Percentiles rank a stretch among this genome's conserved stretches.
Evolutionary conservation across 2,329 filamentous ascomycete genomes (phyloP).

Genomic region (Sclerotinia borealis): DNA sequence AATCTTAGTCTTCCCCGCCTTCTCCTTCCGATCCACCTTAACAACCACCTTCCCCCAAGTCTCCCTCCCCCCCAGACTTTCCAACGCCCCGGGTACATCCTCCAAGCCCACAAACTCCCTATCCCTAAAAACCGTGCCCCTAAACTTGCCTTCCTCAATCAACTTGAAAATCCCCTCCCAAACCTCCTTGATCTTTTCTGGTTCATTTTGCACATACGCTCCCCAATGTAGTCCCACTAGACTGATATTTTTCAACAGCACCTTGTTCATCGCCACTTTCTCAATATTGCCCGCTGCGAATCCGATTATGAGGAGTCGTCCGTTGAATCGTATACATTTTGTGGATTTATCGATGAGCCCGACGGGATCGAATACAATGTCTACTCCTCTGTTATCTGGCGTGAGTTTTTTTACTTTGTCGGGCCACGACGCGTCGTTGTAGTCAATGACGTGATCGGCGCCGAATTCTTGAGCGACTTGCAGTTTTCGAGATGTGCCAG

Average conservation of each 20-base stretch:
- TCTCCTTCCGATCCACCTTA: conserved; percentile 65
- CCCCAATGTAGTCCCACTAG: conserved; percentile 92
- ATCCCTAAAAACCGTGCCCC: conserved; percentile 76
- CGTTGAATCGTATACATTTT: conserved; percentile 93
- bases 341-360: conserved; percentile 81
- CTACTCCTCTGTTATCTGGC: conserved; percentile 63
- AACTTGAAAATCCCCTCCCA: conserved; percentile 80
- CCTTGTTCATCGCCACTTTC: conserved; percentile 87
- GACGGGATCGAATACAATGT: conserved; percentile 93
- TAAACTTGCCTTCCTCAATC: conserved; percentile 72
- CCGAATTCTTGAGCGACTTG: conserved; percentile 74
- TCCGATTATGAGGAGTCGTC: conserved; percentile 77
- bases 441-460: conserved; percentile 78
- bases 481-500: conserved; percentile 72
- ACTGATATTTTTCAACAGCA: conserved; percentile 87
- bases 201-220: conserved; percentile 69
- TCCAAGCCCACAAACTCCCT: conserved; percentile 78
- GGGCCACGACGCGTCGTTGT: conserved; percentile 59
- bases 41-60: conserved; percentile 98
- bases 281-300: conserved; percentile 85
- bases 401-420: conserved; percentile 70
- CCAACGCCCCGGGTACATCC: conserved; percentile 67
- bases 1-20: conserved; percentile 48
- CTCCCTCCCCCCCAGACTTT: conserved; percentile 69
- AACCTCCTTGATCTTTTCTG: conserved; percentile 61